Evolutionary conservation across 2,329 filamentous ascomycete genomes (phyloP), one percentile per base, ranked within the genome.

Genomic region (Diplodia scrobiculata): DNA sequence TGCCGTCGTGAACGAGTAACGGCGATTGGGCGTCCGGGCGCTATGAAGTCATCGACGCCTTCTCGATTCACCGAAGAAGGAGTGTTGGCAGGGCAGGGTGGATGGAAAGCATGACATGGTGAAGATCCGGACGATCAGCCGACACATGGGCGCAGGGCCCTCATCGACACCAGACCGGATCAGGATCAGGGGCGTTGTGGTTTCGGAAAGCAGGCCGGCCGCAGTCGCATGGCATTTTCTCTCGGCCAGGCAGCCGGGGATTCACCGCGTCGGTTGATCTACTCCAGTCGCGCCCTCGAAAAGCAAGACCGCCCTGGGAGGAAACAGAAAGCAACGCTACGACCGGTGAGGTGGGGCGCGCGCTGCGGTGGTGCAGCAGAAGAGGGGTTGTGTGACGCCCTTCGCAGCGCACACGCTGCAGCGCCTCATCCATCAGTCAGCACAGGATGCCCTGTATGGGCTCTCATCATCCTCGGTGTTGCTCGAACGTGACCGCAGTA

Each of bases 91-190:
- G 25, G 25, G 25, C 25, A 25, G 25, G 25, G 25, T 25, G 25
- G 25, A 19, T 10, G 5, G 45, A 13, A 32, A 62, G 21, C 48
- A 41, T 50, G 58, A 62, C 58, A 62, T 50, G 41, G 34, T 25
- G 41, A 25, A 41, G 45, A 62, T 36, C 48, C 36, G 32, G 58
- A 47, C 48, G 58, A 62, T 62, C 58, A n/a, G 17, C 27, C 58
- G 58, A 36, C 58, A 62, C 58, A 45, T 62, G 58, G 58, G 58
- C 58, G 58, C 29, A 32, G 25, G 25, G 54, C 54, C 54, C 36
- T 34, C 32, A 19, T 34, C 32, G 11, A 29, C 25, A 17, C 52
- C 51, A n/a, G 52, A 13, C 52, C n/a, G 52, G 4, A 25, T 50
- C 38, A 25, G 25, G 25, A 25, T 25, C 19, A 50, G 47, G 19